Evolutionary conservation across 192 early-diverging fungal genomes (phyloP).

Genomic region (Umbelopsis sp.): DNA sequence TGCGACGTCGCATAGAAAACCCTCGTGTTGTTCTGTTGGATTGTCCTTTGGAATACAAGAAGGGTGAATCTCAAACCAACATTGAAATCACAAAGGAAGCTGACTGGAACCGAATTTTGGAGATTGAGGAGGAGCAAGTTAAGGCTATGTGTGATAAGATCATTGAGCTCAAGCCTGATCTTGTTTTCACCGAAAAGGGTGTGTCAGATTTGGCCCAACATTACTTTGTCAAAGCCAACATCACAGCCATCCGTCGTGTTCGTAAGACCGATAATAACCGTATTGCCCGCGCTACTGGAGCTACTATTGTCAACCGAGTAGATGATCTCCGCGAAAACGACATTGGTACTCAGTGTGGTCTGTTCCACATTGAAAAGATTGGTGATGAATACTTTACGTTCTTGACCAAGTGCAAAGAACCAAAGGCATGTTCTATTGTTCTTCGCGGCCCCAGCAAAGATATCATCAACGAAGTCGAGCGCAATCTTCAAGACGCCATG

Average conservation of each 20-base stretch:
- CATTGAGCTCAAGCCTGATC: slow-evolving; percentile 92
- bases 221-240: slow-evolving; percentile 96
- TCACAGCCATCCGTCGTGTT: slow-evolving; percentile 96
- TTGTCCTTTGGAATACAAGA: slow-evolving; percentile 99
- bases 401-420: slow-evolving; percentile 90
- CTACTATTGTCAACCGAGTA: slow-evolving; percentile 93
- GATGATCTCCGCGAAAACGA: slow-evolving; percentile 97
- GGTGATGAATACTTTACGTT: slow-evolving; percentile 99
- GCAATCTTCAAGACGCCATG: slow-evolving; percentile 99
- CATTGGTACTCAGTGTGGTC: slow-evolving; percentile 93
- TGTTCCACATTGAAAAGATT: slow-evolving; percentile 95
- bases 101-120: slow-evolving; percentile 94
- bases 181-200: slow-evolving; percentile 99
- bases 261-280: slow-evolving; percentile 99
- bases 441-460: slow-evolving; percentile 98
- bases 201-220: slow-evolving; percentile 96
- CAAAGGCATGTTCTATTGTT: slow-evolving; percentile 98
- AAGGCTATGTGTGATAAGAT: slow-evolving; percentile 97
- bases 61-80: slow-evolving; percentile 99
- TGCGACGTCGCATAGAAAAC: slow-evolving; percentile 94
- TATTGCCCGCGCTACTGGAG: slow-evolving; percentile 96
- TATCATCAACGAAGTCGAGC: slow-evolving; percentile 96
- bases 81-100: slow-evolving; percentile 97
- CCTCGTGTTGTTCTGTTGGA: slow-evolving; percentile 95
- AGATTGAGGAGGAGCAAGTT: slow-evolving; percentile 99